These are phyloP conservation scores for Beauveria sp. DNA, from an alignment of 2,329 filamentous ascomycete genomes.

Conservation along the genomic window DNA sequence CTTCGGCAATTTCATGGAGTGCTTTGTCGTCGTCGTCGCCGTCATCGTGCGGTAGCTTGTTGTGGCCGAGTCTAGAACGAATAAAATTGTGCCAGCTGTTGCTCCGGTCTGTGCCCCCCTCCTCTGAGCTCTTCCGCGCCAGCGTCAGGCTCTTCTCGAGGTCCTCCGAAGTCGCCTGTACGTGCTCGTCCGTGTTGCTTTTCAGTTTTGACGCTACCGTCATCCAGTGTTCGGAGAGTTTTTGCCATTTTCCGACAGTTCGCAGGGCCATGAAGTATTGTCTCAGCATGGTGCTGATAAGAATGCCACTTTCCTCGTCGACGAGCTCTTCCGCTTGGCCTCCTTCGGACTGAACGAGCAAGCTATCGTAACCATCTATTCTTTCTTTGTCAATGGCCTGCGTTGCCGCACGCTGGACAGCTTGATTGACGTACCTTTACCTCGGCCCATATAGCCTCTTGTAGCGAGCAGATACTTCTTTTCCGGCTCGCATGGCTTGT, in stretches of 20 bases:
- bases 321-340: constrained; percentile 71
- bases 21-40: constrained; percentile 35
- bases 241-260: constrained; percentile 71
- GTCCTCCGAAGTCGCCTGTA: constrained; percentile 16
- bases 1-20: constrained; percentile 23
- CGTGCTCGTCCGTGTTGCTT: constrained; percentile 35
- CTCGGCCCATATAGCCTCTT: constrained; percentile 79
- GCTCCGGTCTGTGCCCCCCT: constrained; percentile 14
- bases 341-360: constrained; percentile 70
- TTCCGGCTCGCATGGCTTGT: constrained; percentile 51
- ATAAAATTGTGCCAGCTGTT: constrained; percentile 31
- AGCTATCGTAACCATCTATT: constrained; percentile 65
- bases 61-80: constrained; percentile 25
- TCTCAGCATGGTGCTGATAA: constrained; percentile 78
- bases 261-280: constrained; percentile 88
- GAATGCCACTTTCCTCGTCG: constrained; percentile 76
- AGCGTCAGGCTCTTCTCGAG: constrained; percentile 17
- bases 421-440: constrained; percentile 46
- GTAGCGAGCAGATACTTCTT: constrained; percentile 68
- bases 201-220: constrained; percentile 56
- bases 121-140: not conserved
- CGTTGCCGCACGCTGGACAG: not conserved
- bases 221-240: constrained; percentile 63
- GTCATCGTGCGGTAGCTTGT: constrained; percentile 25
- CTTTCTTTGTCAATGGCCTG: not conserved